Evolutionary conservation across 345 rosid genomes (phyloP).

Genomic region (Populus nigra): DNA sequence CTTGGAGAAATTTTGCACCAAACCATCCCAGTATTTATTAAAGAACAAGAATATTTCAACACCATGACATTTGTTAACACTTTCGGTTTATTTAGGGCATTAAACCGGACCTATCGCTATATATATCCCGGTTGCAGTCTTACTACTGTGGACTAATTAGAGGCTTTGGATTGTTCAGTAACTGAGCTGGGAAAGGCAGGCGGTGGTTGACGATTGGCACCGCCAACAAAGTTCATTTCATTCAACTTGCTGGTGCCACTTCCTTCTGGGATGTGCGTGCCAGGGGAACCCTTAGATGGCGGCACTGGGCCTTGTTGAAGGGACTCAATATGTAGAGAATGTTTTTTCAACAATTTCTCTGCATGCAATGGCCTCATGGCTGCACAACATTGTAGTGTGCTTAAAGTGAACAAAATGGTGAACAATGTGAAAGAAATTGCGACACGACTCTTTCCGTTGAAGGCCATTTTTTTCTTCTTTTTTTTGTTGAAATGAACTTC

Average conservation of each 20-base stretch:
- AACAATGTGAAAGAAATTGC: not conserved
- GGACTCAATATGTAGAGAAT: conserved; percentile 4
- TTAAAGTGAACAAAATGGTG: conserved; percentile 6
- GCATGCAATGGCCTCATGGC: conserved; percentile 26
- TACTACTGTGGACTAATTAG: not conserved
- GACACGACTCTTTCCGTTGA: not conserved
- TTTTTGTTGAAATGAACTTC: not conserved
- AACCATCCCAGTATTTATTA: too few relatives aligned
- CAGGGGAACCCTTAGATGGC: conserved; percentile 9
- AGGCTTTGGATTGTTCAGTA: not conserved
- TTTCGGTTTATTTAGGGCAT: not conserved
- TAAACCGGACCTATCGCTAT: too few relatives aligned
- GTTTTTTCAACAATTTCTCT: conserved; percentile 10
- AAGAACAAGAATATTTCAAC: too few relatives aligned
- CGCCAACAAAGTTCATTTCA: conserved; percentile 32
- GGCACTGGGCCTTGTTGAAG: conserved; percentile 24
- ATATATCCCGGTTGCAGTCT: not conserved
- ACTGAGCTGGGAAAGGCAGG: not conserved
- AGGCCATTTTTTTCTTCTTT: not conserved
- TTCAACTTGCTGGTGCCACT: conserved; percentile 6
- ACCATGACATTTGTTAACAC: too few relatives aligned
- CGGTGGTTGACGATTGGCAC: conserved; percentile 11
- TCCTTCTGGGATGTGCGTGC: conserved; percentile 21
- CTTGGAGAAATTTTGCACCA: too few relatives aligned
- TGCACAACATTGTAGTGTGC: conserved; percentile 5